Conservation (phyloP, 1,284 basidiomycete species). For the Exsudoporus floridanus region DNA sequence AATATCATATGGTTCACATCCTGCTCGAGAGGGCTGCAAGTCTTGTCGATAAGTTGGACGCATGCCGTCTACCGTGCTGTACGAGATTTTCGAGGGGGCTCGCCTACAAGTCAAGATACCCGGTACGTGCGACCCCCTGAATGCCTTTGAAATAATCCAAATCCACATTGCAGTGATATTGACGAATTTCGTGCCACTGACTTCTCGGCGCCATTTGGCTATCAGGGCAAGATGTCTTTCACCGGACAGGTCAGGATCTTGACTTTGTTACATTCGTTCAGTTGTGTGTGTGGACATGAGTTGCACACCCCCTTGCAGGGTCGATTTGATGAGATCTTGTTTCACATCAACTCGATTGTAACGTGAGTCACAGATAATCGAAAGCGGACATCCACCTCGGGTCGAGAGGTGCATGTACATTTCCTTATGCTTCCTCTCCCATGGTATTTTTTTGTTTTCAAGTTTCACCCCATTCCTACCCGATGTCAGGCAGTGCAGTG, state of each 20-base stretch:
- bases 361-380: background rate
- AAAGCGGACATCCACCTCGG: background rate
- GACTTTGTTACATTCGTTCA: background rate
- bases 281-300: background rate
- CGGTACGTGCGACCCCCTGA: background rate
- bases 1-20: slow-evolving; percentile 18
- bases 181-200: background rate
- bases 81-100: background rate
- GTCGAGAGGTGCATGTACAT: background rate
- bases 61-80: background rate
- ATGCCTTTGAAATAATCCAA: background rate
- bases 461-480: background rate
- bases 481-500: background rate
- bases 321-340: slow-evolving; percentile 36
- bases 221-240: background rate
- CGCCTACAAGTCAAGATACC: background rate
- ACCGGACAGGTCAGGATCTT: background rate
- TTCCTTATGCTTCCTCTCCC: slow-evolving; percentile 3
- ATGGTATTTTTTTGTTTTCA: slow-evolving; percentile 1
- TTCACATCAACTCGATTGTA: background rate
- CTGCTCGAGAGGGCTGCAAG: background rate
- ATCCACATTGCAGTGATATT: background rate
- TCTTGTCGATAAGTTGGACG: background rate
- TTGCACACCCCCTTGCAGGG: background rate
- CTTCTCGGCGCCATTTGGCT: background rate